Conservation (phyloP, 371 early-diverging fungal genomes). For the Apophysomyces sp. region DNA sequence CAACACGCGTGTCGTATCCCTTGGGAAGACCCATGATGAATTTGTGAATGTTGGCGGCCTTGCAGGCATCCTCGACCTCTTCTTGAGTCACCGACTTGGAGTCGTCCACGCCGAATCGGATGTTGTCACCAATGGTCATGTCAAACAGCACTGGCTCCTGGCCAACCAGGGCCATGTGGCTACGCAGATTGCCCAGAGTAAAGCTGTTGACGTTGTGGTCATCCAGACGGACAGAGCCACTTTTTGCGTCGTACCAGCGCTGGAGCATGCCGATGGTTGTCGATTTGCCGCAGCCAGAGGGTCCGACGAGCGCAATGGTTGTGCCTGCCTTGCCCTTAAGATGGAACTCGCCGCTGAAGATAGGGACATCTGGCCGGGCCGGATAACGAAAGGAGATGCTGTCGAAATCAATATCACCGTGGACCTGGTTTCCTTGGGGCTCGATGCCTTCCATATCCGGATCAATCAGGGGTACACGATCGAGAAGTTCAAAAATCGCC, state of each 20-base stretch:
- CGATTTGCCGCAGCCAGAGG: conserved; percentile 24
- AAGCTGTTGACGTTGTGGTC: conserved; percentile 59
- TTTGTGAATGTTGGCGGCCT: conserved; percentile 60
- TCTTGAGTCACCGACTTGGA: conserved; percentile 40
- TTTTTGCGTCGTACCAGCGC: conserved; percentile 75
- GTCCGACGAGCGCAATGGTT: conserved; percentile 61
- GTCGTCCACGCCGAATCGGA: conserved; percentile 57
- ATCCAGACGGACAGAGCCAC: conserved; percentile 60
- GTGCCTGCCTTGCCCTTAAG: conserved; percentile 65
- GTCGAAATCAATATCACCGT: conserved; percentile 37
- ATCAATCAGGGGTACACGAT: conserved; percentile 63
- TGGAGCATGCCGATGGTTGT: conserved; percentile 76
- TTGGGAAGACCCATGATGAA: conserved; percentile 74
- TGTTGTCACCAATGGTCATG: conserved; percentile 75
- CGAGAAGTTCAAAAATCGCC: conserved; percentile 5
- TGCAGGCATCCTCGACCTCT: conserved; percentile 43
- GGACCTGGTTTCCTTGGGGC: conserved; percentile 26
- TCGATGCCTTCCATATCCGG: conserved; percentile 42
- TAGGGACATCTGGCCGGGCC: conserved; percentile 62
- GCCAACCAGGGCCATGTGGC: conserved; percentile 69
- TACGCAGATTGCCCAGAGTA: conserved; percentile 46
- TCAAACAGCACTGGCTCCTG: conserved; percentile 86
- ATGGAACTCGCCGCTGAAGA: conserved; percentile 67
- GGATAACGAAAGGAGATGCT: conserved; percentile 79
- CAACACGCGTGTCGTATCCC: conserved; percentile 79